These are phyloP conservation scores for Cenchrus fungigraminus DNA, from an alignment of 176 grass and related monocot genomes.

Conservation along the genomic window DNA sequence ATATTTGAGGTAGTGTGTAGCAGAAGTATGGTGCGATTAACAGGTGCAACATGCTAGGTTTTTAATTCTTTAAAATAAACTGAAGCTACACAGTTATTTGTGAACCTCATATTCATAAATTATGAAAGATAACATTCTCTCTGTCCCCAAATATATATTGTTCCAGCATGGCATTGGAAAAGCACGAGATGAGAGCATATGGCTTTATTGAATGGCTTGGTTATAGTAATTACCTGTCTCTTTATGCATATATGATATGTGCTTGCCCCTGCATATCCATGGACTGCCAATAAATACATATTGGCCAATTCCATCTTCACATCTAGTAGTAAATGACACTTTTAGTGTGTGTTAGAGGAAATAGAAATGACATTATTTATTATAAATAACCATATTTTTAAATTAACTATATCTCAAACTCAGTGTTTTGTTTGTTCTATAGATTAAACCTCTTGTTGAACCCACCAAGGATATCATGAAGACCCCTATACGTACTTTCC, in stretches of 20 bases:
- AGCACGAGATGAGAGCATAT: neutral
- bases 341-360: neutral
- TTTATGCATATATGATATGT: neutral
- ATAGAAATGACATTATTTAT: neutral
- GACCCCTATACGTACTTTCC: conserved; percentile 63
- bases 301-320: conserved; percentile 17
- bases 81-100: neutral
- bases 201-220: neutral
- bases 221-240: neutral
- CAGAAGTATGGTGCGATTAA: neutral
- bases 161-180: neutral
- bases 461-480: conserved; percentile 95
- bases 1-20: neutral
- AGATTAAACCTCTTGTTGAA: conserved; percentile 93
- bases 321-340: neutral
- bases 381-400: conserved; percentile 5
- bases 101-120: neutral
- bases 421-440: conserved; percentile 27
- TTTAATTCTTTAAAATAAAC: neutral
- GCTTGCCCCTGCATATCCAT: neutral
- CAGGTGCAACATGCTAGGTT: conserved; percentile 6
- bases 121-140: neutral
- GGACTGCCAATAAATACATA: neutral
- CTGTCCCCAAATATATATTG: neutral
- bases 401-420: conserved; percentile 26